Evolutionary conservation across 2,329 filamentous ascomycete species (phyloP).

Genomic region (Monilinia fructigena): DNA sequence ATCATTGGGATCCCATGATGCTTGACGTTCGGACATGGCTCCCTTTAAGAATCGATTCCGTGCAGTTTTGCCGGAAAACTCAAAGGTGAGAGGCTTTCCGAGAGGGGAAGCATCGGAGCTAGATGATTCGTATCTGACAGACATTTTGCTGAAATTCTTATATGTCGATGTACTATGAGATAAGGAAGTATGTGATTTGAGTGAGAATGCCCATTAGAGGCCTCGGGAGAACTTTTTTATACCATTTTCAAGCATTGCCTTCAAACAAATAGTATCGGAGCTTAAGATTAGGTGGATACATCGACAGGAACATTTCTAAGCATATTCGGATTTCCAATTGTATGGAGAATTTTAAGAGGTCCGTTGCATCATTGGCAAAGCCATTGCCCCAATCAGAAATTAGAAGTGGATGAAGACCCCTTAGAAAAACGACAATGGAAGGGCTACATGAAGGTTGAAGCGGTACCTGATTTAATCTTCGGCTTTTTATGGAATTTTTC

Average conservation of each 20-base stretch:
- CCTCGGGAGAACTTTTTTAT: background rate
- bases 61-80: conserved; percentile 54
- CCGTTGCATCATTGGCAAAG: background rate
- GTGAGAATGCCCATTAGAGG: no score
- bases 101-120: conserved; percentile 41
- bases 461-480: background rate
- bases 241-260: background rate
- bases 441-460: background rate
- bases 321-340: background rate
- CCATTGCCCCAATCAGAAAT: background rate
- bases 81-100: conserved; percentile 48
- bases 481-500: background rate
- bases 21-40: conserved; percentile 64
- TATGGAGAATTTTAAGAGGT: background rate
- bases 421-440: background rate
- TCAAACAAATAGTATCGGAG: background rate
- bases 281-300: conserved; percentile 7
- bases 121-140: conserved; percentile 34
- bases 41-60: conserved; percentile 67
- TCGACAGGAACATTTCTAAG: background rate
- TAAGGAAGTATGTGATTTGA: background rate
- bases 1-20: conserved; percentile 56
- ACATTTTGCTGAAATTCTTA: conserved; percentile 27
- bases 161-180: background rate
- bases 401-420: background rate